Evolutionary conservation across 257 asterid genomes (phyloP), one percentile per base, ranked within the genome.

Genomic region (Thymus mandschuricus): DNA sequence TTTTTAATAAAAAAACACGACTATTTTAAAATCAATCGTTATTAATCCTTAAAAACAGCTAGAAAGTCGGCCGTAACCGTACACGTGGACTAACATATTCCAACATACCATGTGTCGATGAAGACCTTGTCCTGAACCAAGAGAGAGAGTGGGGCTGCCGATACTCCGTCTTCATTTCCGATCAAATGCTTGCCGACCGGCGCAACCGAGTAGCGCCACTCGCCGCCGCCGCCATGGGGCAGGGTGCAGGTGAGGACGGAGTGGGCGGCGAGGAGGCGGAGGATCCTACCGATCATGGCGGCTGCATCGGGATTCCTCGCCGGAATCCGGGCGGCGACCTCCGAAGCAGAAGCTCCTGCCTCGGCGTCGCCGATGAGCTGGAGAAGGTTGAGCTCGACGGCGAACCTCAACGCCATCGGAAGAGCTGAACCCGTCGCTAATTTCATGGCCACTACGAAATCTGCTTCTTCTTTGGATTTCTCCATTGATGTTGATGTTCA

Each of bases 141-240:
- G 48, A 81, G 75, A n/a, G 54, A 6, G 10, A 63, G 0, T 27
- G 82, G 78, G 5, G 77, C 80, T 33, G 75, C 2, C 0, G 89
- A 81, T 8, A 77, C 82, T 0, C 84, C 87, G 3, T 76, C 82
- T 5, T 80, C 82, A 38, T 68, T 86, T 46, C 67, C 75, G 0
- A 86, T 87, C 51, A 89, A 64, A 44, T 33, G 82, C 76, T 79
- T 86, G 71, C 92, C 74, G 5, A 86, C 87, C 6, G 92, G 84
- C 21, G 84, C 84, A 48, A 80, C 48, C 12, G 84, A 79, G 15
- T 86, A 84, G 3, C 69, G 81, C 76, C 94, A 66, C 75, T 70
- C 77, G 0, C 35, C 63, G 4, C 70, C 60, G 44, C 80, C 81
- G 52, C 80, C 81, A 48, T 76, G 44, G 68, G 70, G 70, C 28